Evolutionary conservation across 768 basidiomycete genomes (phyloP).

Genomic region (Serendipita sp.): DNA sequence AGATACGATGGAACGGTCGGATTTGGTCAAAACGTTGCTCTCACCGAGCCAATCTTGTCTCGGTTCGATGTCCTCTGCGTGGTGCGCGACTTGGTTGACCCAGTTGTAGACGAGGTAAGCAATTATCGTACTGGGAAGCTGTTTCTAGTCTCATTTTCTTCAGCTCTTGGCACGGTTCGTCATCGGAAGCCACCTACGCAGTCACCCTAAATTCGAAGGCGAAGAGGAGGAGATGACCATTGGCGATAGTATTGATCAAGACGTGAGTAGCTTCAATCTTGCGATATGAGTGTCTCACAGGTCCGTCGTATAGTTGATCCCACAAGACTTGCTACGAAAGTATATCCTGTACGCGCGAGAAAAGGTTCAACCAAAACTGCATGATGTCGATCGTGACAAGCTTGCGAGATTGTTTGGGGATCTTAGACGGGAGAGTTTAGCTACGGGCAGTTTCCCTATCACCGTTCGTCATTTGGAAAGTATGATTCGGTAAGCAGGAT

Average conservation of each 20-base stretch:
- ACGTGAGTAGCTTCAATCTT: conserved; percentile 37
- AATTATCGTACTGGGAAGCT: too few relatives aligned
- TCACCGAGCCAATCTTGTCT: conserved; percentile 95
- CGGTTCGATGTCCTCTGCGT: conserved; percentile 97
- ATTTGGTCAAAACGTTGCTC: conserved; percentile 94
- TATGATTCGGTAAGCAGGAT: conserved; percentile 55
- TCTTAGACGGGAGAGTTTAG: conserved; percentile 85
- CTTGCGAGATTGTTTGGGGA: conserved; percentile 87
- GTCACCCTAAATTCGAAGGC: conserved; percentile 82
- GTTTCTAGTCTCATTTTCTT: neutral
- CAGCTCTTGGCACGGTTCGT: conserved; percentile 82
- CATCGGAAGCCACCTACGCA: conserved; percentile 89
- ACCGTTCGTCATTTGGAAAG: conserved; percentile 96
- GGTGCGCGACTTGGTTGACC: conserved; percentile 94
- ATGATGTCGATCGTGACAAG: conserved; percentile 92
- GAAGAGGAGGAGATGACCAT: conserved; percentile 86
- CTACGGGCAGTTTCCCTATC: conserved; percentile 97
- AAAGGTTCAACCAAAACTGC: conserved; percentile 79
- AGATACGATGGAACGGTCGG: conserved; percentile 99
- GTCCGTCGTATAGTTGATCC: conserved; percentile 53
- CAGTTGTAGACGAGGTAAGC: conserved; percentile 68
- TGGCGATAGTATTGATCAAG: conserved; percentile 74
- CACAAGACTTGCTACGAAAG: conserved; percentile 89
- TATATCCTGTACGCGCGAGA: conserved; percentile 99
- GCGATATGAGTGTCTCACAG: too few relatives aligned